These are phyloP conservation scores for Talaromyces sp. DNA, from an alignment of 2,329 filamentous ascomycete species.

Conservation along the genomic window DNA sequence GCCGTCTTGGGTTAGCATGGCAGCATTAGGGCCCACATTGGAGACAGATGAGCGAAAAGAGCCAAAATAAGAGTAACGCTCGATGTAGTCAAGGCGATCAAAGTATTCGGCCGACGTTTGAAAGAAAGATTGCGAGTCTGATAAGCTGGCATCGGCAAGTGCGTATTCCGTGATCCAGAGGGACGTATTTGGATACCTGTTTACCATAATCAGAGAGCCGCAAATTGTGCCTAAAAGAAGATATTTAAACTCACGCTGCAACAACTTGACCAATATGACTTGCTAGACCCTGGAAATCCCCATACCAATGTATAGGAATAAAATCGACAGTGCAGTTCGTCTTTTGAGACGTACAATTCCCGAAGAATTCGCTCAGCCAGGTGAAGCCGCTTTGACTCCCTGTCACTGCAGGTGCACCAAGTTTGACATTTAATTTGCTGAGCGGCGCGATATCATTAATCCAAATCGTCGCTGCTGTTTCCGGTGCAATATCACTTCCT, in stretches of 20 bases:
- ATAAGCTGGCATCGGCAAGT: conserved; percentile 1
- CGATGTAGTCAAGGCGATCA: conserved; percentile 11
- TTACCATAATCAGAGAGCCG: background rate
- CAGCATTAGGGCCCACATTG: conserved; percentile 8
- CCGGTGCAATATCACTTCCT: conserved; percentile 7
- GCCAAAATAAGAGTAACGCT: conserved; percentile 11
- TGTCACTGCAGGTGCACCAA: conserved; percentile 6
- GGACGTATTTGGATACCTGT: conserved; percentile 9
- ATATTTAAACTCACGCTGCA: conserved; percentile 1
- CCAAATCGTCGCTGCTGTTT: conserved; percentile 9
- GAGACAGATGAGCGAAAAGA: conserved; percentile 9
- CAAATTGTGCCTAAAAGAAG: background rate
- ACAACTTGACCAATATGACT: conserved; percentile 9
- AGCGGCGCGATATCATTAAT: conserved; percentile 7
- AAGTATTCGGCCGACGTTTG: conserved; percentile 11
- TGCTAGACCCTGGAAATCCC: conserved; percentile 8
- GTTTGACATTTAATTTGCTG: conserved; percentile 1
- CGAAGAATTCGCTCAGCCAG: conserved; percentile 9
- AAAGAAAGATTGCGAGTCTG: conserved; percentile 6
- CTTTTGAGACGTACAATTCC: conserved; percentile 4
- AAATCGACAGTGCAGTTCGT: conserved; percentile 11
- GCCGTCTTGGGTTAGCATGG: conserved; percentile 8
- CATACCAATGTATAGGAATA: conserved; percentile 11
- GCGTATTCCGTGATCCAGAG: conserved; percentile 12
- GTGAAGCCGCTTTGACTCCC: conserved; percentile 6